Conservation (phyloP, 768 basidiomycete species). For the Panellus pusillus region DNA sequence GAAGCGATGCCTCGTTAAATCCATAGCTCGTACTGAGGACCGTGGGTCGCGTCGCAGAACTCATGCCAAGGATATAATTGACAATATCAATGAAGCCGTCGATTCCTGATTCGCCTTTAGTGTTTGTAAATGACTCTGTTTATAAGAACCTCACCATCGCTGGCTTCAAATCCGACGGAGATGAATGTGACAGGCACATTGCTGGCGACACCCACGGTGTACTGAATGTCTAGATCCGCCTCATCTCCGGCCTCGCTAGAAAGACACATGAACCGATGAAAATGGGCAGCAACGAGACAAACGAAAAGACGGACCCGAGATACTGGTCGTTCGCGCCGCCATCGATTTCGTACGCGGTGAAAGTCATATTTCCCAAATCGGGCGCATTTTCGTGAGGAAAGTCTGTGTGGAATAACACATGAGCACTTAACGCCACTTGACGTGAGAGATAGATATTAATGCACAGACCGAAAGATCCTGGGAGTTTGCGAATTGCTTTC, state of each 20-base stretch:
- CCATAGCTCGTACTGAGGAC: conserved; percentile 39
- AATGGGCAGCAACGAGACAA: no score
- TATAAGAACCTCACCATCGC: not conserved
- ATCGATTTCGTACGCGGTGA: conserved; percentile 21
- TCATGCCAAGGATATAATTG: conserved; percentile 38
- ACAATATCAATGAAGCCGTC: conserved; percentile 30
- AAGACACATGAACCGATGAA: conserved; percentile 10
- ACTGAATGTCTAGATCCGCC: conserved; percentile 43
- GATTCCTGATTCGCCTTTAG: not conserved
- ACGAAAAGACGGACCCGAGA: conserved; percentile 27
- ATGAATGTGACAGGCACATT: conserved; percentile 37
- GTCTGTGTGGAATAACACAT: not conserved
- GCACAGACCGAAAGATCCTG: not conserved
- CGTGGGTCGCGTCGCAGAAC: conserved; percentile 39
- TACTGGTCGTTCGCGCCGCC: conserved; percentile 26
- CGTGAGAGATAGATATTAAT: not conserved
- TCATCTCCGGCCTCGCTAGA: not conserved
- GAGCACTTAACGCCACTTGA: not conserved
- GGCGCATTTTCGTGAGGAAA: not conserved
- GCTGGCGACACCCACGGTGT: conserved; percentile 38
- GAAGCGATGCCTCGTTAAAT: conserved; percentile 37
- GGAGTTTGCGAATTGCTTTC: conserved; percentile 12
- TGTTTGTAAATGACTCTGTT: no score
- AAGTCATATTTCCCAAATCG: conserved; percentile 14
- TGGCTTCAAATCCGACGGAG: conserved; percentile 18